Evolutionary conservation across 768 basidiomycete genomes (phyloP).

Genomic region (Collybia sordida): DNA sequence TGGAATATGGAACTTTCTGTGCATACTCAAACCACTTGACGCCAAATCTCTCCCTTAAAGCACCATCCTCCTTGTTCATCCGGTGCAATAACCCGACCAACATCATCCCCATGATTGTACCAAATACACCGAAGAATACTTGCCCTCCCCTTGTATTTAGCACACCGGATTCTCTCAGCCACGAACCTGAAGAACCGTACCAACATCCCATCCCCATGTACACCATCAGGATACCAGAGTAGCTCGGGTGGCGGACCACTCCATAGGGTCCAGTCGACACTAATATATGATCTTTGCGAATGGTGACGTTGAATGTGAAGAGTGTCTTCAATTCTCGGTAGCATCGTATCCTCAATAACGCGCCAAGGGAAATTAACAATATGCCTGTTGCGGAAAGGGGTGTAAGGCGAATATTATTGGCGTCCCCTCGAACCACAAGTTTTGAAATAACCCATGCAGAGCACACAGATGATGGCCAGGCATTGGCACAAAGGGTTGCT

Average conservation of each 20-base stretch:
- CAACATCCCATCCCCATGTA: constrained; percentile 28
- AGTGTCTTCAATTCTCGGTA: constrained; percentile 32
- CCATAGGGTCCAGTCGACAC: constrained; percentile 30
- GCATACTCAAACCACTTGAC: constrained; percentile 27
- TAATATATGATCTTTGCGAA: constrained; percentile 20
- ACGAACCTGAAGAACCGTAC: constrained; percentile 28
- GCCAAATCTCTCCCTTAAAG: constrained; percentile 26
- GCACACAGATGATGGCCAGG: constrained; percentile 14
- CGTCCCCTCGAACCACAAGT: neutral
- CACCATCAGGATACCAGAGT: constrained; percentile 25
- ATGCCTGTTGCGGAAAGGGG: constrained; percentile 19
- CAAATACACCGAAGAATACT: constrained; percentile 7
- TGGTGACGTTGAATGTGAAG: constrained; percentile 41
- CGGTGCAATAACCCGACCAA: constrained; percentile 14
- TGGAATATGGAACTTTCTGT: constrained; percentile 22
- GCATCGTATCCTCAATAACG: constrained; percentile 32
- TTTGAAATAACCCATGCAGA: constrained; percentile 9
- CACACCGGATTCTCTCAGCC: constrained; percentile 27
- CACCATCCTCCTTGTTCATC: constrained; percentile 25
- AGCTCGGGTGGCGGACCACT: constrained; percentile 32
- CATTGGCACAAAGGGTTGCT: constrained; percentile 31
- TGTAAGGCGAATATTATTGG: neutral
- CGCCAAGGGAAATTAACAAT: constrained; percentile 22
- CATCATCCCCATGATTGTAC: constrained; percentile 7
- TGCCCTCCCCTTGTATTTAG: constrained; percentile 23